A percentile compares a stretch with the other conserved stretches of the same genome.
These are phyloP conservation scores for Blastocystis hominis DNA, from an alignment of 352 stramenopile genomes.

Conservation along the genomic window DNA sequence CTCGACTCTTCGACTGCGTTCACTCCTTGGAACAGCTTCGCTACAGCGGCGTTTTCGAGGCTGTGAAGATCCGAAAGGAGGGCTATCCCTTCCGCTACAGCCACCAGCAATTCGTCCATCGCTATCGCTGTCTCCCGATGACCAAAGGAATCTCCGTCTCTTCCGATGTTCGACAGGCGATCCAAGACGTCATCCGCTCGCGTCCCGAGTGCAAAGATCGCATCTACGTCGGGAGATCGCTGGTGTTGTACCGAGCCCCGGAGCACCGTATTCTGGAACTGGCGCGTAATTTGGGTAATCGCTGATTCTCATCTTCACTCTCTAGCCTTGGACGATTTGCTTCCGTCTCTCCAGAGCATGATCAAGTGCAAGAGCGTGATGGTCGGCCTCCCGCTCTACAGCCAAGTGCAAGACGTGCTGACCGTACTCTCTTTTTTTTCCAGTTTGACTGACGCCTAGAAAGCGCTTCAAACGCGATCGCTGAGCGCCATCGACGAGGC, in stretches of 20 bases:
- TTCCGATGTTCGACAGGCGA: not conserved
- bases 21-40: slow-evolving; percentile 84
- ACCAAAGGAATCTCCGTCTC: not conserved
- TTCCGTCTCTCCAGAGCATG: not conserved
- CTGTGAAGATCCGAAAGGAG: slow-evolving; percentile 87
- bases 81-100: slow-evolving; percentile 90
- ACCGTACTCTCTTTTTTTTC: not conserved
- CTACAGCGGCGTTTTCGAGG: slow-evolving; percentile 95
- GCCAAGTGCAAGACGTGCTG: not conserved
- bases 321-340: slow-evolving; percentile 36
- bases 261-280: slow-evolving; percentile 61
- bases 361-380: not conserved
- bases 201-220: slow-evolving; percentile 16
- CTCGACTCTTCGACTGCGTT: slow-evolving; percentile 74
- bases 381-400: not conserved
- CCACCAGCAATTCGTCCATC: slow-evolving; percentile 67
- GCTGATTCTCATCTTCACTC: not conserved
- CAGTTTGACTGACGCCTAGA: not conserved
- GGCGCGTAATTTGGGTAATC: slow-evolving; percentile 55
- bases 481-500: slow-evolving; percentile 17
- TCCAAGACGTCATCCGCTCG: not conserved
- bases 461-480: not conserved
- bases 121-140: slow-evolving; percentile 21
- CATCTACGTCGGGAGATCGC: not conserved
- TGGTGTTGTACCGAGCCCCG: slow-evolving; percentile 8